Percentiles rank a stretch among this genome's conserved stretches.
phyloP scores from a whole-genome alignment of 176 grass and related monocot genomes.

The Triticum dicoccoides region DNA sequence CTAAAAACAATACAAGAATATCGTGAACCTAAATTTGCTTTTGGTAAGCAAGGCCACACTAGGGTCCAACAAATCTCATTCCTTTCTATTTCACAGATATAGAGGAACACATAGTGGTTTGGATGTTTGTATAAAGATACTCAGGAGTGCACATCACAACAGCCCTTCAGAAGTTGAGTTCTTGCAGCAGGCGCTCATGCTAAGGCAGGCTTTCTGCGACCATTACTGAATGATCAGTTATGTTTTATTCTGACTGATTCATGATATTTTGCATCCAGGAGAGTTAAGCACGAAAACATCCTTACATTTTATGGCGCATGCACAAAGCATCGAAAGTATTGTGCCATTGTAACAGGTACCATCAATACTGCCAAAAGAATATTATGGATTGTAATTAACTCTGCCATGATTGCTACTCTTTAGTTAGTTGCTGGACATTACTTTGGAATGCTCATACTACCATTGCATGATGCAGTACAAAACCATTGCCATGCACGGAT shows the following conservation, averaged over 20 bases:
- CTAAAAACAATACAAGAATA: not conserved
- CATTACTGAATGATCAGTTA: not conserved
- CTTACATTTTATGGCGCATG: slow-evolving; percentile 85
- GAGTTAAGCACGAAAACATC: slow-evolving; percentile 70
- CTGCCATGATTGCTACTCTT: not conserved
- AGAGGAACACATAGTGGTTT: slow-evolving; percentile 56
- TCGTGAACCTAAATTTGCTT: not conserved
- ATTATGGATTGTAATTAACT: slow-evolving; percentile 3
- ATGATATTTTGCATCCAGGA: slow-evolving; percentile 47
- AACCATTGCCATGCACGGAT: not conserved
- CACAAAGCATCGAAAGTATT: slow-evolving; percentile 47
- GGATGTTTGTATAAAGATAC: slow-evolving; percentile 89
- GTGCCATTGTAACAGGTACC: slow-evolving; percentile 76
- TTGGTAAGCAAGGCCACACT: not conserved
- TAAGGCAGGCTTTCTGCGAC: slow-evolving; percentile 59
- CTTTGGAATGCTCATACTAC: not conserved
- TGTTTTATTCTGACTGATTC: slow-evolving; percentile 18
- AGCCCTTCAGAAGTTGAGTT: slow-evolving; percentile 68
- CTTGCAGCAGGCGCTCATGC: slow-evolving; percentile 81
- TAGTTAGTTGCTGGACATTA: not conserved
- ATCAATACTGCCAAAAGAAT: not conserved
- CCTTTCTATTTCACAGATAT: slow-evolving; percentile 51
- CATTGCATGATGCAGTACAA: not conserved
- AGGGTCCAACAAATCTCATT: not conserved
- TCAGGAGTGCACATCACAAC: slow-evolving; percentile 51